Base-by-base conservation (phyloP, 306 rosid species). In the Casuarina glauca region DNA sequence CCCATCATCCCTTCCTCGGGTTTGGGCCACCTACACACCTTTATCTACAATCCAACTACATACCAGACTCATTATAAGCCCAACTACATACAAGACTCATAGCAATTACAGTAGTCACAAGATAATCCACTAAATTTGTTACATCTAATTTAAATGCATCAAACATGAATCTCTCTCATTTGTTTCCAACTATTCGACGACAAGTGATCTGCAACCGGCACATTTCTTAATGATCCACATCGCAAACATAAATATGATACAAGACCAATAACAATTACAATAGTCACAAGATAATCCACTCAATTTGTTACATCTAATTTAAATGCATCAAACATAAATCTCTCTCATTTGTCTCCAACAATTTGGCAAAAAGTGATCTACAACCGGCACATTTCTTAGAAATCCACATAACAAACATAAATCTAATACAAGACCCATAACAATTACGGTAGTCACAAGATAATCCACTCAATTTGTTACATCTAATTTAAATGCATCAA, bases 81-180 rank as follows among this genome's bases (percentile, higher is more conserved):
- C n/a, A n/a, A n/a, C n/a, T n/a, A n/a, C 4, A 8, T 19, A 19
- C 9, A 44, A 75, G 41, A 55, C 20, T 42, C 8, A 66, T 19
- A 9, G n/a, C n/a, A n/a, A n/a, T n/a, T n/a, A n/a, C n/a, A n/a
- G n/a, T n/a, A n/a, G n/a, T 17, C 39, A 64, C 39, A 3, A 5
- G 67, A 32, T 45, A 66, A 45, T 10, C 0, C 15, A 46, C 13
- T 17, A 8, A 43, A 53, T 70, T 17, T 20, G 38, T 84, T 82
- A 92, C 98, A 97, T 94, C 89, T 43, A 88, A 90, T 88, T 90
- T 89, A 54, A 92, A 92, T 46, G 69, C 87, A 50, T 92, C 89
- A 61, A 92, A 92, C 93, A 94, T 79, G 86, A 92, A 90, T 78
- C 90, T 90, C 85, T 92, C 97, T 32, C 97, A 92, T 86, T 76